Evolutionary conservation across 208 protist genomes (phyloP), one percentile per base, ranked within the genome.

Genomic region (Porcisia hertigi): DNA sequence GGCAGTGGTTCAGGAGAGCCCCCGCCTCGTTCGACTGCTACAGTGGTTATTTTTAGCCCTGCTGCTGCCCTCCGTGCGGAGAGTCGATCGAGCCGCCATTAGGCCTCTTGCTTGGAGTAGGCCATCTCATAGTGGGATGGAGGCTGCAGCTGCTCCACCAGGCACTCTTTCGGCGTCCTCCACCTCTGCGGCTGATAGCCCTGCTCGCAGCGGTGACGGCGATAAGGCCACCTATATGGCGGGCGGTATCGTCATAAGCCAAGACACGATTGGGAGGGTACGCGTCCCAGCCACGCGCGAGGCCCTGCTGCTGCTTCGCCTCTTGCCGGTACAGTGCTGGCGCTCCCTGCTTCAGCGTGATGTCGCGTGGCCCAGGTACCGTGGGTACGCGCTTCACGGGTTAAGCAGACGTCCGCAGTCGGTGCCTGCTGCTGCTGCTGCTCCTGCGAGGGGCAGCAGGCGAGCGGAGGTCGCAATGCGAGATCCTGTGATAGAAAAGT

Each of bases 271-370:
- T 43, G 63, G 23, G 16, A 47, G 11, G 9, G 30, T 20, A 6
- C 63, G 63, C 23, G 41, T 67, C 36, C 39, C 36, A 30, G 66
- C 47, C 53, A 55, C 55, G 43, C 55, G 6, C 39, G 58, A 66
- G 39, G 57, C 30, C 3, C 12, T 66, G 9, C 23, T 54, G 71
- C 58, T 75, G 58, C 58, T 75, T 41, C 58, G 57, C 23, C 55
- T 63, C 36, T 23, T 75, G 71, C 71, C 71, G 53, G 23, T 75
- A 36, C 41, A 36, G 18, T 30, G 2, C n/a, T 65, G 53, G 71
- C 71, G 58, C 43, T 54, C 23, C 1, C 34, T 75, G 55, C 53
- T 75, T n/a, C 41, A 49, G 3, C 71, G 71, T 41, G 45, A 57
- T 16, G 39, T 65, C 36, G 20, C 2, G 6, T 75, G 71, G 71